Conservation (phyloP, 306 rosid genomes). For the Cucumis hystrix region DNA sequence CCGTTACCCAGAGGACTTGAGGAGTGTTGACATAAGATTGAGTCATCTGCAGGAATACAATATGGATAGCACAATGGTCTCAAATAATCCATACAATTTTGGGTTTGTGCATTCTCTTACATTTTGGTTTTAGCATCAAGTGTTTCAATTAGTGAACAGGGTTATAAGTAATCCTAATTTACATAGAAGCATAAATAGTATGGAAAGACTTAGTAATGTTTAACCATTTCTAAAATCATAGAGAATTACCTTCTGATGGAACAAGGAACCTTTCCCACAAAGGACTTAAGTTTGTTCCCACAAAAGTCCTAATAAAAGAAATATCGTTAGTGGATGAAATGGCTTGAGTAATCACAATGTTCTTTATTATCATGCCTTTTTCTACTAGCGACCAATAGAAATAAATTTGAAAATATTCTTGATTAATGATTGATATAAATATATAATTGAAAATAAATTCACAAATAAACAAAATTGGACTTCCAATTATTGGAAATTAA, state of each 20-base stretch:
- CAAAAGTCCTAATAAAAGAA: slow-evolving; percentile 63
- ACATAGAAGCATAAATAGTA: neutral
- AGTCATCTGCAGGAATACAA: slow-evolving; percentile 43
- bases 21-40: slow-evolving; percentile 61
- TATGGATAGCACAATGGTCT: slow-evolving; percentile 1
- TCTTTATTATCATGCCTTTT: neutral
- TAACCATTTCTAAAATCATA: neutral
- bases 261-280: slow-evolving; percentile 68
- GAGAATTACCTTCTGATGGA: slow-evolving; percentile 54
- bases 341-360: neutral
- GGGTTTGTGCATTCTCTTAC: neutral
- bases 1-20: slow-evolving; percentile 93
- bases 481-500: neutral
- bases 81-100: neutral
- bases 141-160: neutral
- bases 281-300: slow-evolving; percentile 83
- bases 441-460: neutral
- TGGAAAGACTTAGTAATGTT: neutral
- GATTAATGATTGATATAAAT: neutral
- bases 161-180: neutral
- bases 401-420: neutral
- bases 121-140: neutral
- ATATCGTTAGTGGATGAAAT: neutral
- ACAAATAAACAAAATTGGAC: neutral
- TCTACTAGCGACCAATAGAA: neutral